phyloP scores from a whole-genome alignment of 2,329 filamentous ascomycete species.

The Trichoderma sp. region DNA sequence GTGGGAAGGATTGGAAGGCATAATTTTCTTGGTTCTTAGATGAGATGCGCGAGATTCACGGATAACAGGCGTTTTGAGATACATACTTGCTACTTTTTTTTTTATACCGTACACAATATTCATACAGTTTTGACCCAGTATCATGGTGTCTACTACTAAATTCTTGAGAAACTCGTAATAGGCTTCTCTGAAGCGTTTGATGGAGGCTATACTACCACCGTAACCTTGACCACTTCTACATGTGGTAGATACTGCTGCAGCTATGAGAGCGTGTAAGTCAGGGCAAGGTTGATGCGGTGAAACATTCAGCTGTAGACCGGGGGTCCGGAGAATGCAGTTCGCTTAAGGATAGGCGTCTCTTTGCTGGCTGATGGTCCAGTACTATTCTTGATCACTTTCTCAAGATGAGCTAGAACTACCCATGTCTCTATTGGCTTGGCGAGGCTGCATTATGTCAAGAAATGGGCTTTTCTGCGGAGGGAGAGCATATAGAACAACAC shows the following conservation, averaged over 20 bases:
- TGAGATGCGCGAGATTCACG: neutral
- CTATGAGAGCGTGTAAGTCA: neutral
- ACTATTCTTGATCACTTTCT: neutral
- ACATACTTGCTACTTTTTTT: neutral
- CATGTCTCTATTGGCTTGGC: neutral
- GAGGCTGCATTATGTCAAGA: constrained; percentile 6
- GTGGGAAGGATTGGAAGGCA: neutral
- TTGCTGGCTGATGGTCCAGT: neutral
- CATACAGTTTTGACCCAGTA: neutral
- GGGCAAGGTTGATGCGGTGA: constrained; percentile 1
- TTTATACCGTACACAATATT: neutral
- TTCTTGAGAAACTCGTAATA: neutral
- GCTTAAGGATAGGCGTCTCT: neutral
- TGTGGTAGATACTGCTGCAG: neutral
- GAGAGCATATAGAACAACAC: neutral
- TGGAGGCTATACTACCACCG: neutral
- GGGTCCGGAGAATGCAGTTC: neutral
- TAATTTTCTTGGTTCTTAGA: constrained; percentile 7
- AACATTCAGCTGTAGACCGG: neutral
- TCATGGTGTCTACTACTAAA: neutral
- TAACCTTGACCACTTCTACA: neutral
- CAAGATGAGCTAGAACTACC: neutral
- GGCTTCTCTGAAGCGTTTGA: neutral
- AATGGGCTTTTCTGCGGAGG: neutral
- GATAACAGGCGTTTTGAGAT: constrained; percentile 1